Conservation (phyloP, 306 rosid species). For the Pterocarpus santalinus region DNA sequence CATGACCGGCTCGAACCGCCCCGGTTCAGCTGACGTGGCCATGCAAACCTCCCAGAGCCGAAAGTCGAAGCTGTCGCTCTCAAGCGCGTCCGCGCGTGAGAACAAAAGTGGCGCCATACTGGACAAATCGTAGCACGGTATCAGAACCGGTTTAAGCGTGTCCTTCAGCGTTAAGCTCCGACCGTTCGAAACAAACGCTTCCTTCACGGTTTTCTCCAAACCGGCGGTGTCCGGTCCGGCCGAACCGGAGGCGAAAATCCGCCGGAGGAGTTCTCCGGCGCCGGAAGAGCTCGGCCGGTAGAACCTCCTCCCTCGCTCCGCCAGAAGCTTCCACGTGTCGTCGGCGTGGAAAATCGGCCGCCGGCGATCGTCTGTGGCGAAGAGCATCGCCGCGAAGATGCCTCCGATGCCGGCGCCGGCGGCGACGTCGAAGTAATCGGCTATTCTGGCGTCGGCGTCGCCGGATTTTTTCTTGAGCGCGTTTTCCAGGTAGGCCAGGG, state of each 20-base stretch:
- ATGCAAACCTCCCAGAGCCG: slow-evolving; percentile 95
- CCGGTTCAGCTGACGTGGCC: slow-evolving; percentile 95
- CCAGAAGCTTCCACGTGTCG: slow-evolving; percentile 80
- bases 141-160: slow-evolving; percentile 88
- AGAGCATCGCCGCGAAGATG: slow-evolving; percentile 89
- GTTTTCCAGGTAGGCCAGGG: slow-evolving; percentile 79
- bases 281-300: slow-evolving; percentile 51
- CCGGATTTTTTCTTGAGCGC: slow-evolving; percentile 87
- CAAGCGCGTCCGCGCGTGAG: slow-evolving; percentile 98
- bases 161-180: slow-evolving; percentile 77
- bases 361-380: slow-evolving; percentile 69
- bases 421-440: slow-evolving; percentile 92
- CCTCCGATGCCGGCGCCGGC: slow-evolving; percentile 95
- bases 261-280: slow-evolving; percentile 44
- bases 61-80: slow-evolving; percentile 91
- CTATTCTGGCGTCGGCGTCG: slow-evolving; percentile 82
- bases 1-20: slow-evolving; percentile 71
- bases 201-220: slow-evolving; percentile 77
- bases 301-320: slow-evolving; percentile 75
- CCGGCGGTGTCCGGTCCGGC: slow-evolving; percentile 56
- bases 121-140: slow-evolving; percentile 92
- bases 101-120: slow-evolving; percentile 95
- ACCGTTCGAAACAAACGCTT: slow-evolving; percentile 69
- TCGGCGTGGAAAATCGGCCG: slow-evolving; percentile 81
- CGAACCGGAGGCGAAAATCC: slow-evolving; percentile 46